Evolutionary conservation across 1,139 yeast genomes (phyloP), one percentile per base, ranked within the genome.

Genomic region (Pichia sp.): DNA sequence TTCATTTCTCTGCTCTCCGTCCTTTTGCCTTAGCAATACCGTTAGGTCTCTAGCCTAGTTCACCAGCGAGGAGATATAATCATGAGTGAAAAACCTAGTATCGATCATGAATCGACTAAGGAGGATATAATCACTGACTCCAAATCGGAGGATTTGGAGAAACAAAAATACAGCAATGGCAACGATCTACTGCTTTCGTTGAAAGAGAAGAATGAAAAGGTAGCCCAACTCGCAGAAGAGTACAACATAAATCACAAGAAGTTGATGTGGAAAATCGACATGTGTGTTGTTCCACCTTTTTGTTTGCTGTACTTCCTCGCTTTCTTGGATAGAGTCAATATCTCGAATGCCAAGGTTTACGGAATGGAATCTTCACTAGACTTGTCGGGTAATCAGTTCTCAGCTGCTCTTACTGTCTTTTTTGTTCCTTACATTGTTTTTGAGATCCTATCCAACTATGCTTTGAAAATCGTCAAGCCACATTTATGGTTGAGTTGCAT

Each of bases 311-410:
- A 86, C 64, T 80, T 86, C 64, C 75, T 85, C 59, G 82, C 90
- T 0, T 86, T 85, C 63, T 72, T 85, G 65, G 92, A 85, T 66
- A 75, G 90, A 66, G 90, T 85, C 54, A 86, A 86, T 67, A 84
- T 86, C 55, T 82, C 90, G 42, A 86, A 87, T 66, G 93, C 93
- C 26, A 81, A 81, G 59, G 76, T 84, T 57, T 85, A 85, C 60
- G 90, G 90, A 10, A 72, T 86, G 69, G 72, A 77, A 41, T 67
- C 65, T 8, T 84, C 82, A 50, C 72, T 86, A 52, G 64, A 72
- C 19, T 73, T 86, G 55, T 70, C 70, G 2, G 87, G 87, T 5
- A 75, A 75, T 61, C 86, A 86, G 66, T 86, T 79, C 72, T 84
- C 84, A 63, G 76, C 76, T 42, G 83, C 87, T 1, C 74, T 81